phyloP scores from a whole-genome alignment of 495 filamentous ascomycete genomes.

The Talaromyces proteolyticus region DNA sequence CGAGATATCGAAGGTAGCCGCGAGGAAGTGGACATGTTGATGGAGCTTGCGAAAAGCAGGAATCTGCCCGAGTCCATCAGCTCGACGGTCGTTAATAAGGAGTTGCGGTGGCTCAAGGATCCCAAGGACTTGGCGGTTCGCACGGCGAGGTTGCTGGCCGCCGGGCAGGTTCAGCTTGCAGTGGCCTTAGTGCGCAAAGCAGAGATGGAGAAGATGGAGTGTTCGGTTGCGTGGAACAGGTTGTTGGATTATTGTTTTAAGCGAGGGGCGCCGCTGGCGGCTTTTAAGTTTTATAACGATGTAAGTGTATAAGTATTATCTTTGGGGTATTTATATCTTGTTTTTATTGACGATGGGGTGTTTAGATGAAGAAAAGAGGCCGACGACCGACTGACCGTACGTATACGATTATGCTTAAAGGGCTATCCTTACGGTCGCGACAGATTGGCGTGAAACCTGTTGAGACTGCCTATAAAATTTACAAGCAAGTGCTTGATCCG shows the following conservation, averaged over 20 bases:
- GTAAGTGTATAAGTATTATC: conserved; percentile 30
- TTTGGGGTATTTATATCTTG: not conserved
- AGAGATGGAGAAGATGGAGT: conserved; percentile 48
- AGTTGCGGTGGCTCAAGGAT: conserved; percentile 61
- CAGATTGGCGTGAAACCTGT: conserved; percentile 37
- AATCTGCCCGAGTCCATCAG: conserved; percentile 6
- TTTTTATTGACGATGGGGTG: not conserved
- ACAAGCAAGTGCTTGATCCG: conserved; percentile 58
- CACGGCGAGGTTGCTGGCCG: conserved; percentile 47
- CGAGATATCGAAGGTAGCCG: not conserved
- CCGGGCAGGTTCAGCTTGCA: conserved; percentile 56
- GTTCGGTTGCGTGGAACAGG: conserved; percentile 80
- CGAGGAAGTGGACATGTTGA: not conserved
- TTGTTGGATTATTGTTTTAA: conserved; percentile 67
- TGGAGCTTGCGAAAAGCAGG: conserved; percentile 2
- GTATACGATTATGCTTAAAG: conserved; percentile 77
- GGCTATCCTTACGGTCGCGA: conserved; percentile 52
- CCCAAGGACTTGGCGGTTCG: conserved; percentile 59
- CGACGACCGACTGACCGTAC: conserved; percentile 69
- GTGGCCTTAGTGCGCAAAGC: conserved; percentile 58
- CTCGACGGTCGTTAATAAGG: conserved; percentile 29
- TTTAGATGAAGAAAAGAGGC: conserved; percentile 96
- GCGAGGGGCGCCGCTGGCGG: conserved; percentile 48
- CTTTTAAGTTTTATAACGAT: conserved; percentile 80
- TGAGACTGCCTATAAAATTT: conserved; percentile 59